Evolutionary conservation across 202 grass and related monocot species (phyloP), one percentile per base, ranked within the genome.

Genomic region (Dendrocalamus latiflorus): DNA sequence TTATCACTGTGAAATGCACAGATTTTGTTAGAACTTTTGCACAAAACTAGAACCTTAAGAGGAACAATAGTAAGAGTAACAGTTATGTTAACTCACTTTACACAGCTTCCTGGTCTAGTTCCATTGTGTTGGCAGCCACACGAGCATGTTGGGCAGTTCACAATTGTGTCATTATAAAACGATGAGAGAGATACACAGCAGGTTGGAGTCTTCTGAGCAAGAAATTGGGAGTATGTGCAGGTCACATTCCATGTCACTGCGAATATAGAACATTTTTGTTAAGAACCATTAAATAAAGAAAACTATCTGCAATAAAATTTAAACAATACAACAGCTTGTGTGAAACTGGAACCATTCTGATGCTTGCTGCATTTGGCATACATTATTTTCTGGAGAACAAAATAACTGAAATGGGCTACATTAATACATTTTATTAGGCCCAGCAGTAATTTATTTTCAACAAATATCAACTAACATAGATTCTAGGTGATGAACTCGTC

Each of bases 231-330:
- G 80, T 98, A 98, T 59, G 96, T 98, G 76, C 96, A 98, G 38
- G 93, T 98, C 76, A 98, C 96, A 73, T 98, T 93, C 96, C 96
- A 98, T 74, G 93, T 93, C 93, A 98, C 96, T 98, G 80, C 84
- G 78, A 82, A 63, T 47, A 76, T 34, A 88, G 10, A 80, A 77
- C 39, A 62, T 80, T 16, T 64, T 81, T 71, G 56, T 81, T 87
- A 81, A 85, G 48, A 80, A 69, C 15, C n/a, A 81, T 22, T 25
- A 85, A 65, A 60, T 28, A 37, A 62, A 79, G 14, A 75, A 63
- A 51, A 21, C 2, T 82, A 41, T 8, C 11, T 55, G 44, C 49
- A 22, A 76, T 30, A 47, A 77, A 71, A 85, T 3, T 56, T 49
- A 18, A 16, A 43, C 41, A 62, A 69, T 70, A 57, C 21, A 71